Evolutionary conservation across 2,329 filamentous ascomycete genomes (phyloP).

Genomic region (Fusarium guadeloupense): DNA sequence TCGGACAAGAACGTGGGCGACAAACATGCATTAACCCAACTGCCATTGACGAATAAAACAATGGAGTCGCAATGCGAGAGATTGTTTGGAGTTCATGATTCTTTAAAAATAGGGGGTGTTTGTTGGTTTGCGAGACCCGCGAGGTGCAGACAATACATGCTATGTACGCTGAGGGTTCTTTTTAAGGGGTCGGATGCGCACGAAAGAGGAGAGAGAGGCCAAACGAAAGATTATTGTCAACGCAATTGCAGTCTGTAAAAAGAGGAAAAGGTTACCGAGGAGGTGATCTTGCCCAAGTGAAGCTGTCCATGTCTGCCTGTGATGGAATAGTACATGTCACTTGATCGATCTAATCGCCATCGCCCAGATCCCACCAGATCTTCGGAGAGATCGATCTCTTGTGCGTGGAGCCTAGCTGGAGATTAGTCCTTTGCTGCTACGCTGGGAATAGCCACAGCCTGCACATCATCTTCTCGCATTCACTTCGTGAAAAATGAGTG

Average conservation of each 20-base stretch:
- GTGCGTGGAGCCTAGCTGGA: no score
- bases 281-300: background rate
- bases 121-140: background rate
- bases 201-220: no score
- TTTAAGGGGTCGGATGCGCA: no score
- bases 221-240: no score
- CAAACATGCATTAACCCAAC: conserved; percentile 13
- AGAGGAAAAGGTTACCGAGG: background rate
- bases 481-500: no score
- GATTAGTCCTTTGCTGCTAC: no score
- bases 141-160: background rate
- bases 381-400: background rate
- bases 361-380: background rate
- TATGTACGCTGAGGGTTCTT: background rate
- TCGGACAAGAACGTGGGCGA: background rate
- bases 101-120: background rate
- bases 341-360: background rate
- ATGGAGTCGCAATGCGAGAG: background rate
- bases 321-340: background rate
- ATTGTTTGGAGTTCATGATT: background rate
- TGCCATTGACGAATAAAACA: background rate
- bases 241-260: background rate
- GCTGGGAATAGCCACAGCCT: no score
- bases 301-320: no score
- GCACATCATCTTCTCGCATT: background rate